Conservation (phyloP, 441 rosid genomes). For the Daphne laureola region DNA sequence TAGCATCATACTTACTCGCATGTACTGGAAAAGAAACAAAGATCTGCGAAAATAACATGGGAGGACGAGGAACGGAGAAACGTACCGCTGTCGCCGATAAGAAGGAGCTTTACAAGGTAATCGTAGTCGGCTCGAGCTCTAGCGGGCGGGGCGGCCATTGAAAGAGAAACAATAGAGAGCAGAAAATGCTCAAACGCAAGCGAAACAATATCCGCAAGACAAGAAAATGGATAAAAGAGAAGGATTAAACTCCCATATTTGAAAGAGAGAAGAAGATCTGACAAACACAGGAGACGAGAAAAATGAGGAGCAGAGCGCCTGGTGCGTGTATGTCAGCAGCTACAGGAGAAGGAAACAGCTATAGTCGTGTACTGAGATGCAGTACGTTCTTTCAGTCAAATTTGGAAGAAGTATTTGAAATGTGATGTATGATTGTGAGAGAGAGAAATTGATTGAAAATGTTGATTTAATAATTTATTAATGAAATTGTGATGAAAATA, state of each 20-base stretch:
- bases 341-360: conserved; percentile 18
- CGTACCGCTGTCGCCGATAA: conserved; percentile 76
- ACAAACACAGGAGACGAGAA: no score
- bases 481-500: no score
- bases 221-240: conserved; percentile 13
- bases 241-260: neutral
- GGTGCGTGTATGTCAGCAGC: conserved; percentile 43
- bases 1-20: conserved; percentile 2
- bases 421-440: no score
- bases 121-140: conserved; percentile 77
- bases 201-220: conserved; percentile 8
- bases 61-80: neutral
- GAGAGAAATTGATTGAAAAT: no score
- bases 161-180: neutral
- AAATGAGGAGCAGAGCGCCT: conserved; percentile 9
- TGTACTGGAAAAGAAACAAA: neutral
- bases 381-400: no score
- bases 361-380: no score
- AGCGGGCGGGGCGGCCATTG: conserved; percentile 73
- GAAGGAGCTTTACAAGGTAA: conserved; percentile 63
- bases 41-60: neutral
- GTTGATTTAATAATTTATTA: no score
- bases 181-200: conserved; percentile 5
- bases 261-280: no score
- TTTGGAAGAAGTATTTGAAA: no score